Percentiles rank a stretch among this genome's conserved stretches.
Conservation (phyloP, 331 rosid genomes). For the Acacia pycnantha region DNA sequence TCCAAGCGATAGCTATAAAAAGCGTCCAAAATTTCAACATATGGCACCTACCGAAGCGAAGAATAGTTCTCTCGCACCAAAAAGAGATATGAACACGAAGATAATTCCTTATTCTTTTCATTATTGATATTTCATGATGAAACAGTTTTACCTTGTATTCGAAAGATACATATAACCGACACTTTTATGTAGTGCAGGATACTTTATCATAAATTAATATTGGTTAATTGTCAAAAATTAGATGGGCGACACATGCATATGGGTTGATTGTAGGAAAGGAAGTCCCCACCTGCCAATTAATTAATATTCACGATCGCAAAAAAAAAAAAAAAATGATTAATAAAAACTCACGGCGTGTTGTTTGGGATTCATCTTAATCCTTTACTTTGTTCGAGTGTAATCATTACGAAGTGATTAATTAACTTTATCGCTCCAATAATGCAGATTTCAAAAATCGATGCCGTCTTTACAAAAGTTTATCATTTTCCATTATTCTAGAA, state of each 20-base stretch:
- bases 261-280: neutral
- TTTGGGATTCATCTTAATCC: neutral
- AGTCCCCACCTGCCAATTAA: neutral
- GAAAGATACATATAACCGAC: neutral
- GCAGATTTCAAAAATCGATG: neutral
- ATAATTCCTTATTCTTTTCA: neutral
- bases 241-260: neutral
- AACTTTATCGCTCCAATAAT: neutral
- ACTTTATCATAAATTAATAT: neutral
- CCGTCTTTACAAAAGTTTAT: neutral
- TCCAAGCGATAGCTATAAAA: neutral
- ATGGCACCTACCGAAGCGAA: neutral
- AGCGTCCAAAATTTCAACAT: neutral
- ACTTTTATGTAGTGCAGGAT: neutral
- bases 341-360: neutral
- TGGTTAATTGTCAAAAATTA: neutral
- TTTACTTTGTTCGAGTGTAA: neutral
- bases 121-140: neutral
- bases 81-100: no score
- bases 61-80: neutral
- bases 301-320: neutral
- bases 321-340: neutral
- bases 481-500: neutral
- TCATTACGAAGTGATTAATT: neutral
- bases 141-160: neutral